Conservation (phyloP, 768 basidiomycete species). For the Tubosaeta sp. region DNA sequence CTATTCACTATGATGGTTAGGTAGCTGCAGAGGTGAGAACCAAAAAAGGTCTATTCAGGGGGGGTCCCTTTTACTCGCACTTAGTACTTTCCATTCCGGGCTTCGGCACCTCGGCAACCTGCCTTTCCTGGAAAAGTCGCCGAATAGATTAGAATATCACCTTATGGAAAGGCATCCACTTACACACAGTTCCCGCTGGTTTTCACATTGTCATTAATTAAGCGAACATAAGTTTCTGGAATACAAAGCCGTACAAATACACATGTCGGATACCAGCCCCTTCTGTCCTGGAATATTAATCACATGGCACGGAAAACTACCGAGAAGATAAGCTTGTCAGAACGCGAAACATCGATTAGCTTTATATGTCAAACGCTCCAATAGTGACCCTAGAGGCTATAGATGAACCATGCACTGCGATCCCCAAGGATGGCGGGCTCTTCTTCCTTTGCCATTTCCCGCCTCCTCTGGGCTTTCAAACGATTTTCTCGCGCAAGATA, state of each 20-base stretch:
- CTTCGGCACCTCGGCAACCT: no score
- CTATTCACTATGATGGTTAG: no score
- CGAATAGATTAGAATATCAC: no score
- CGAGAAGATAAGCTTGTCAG: neutral
- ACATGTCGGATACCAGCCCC: neutral
- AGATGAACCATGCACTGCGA: conserved; percentile 51
- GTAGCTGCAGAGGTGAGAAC: no score
- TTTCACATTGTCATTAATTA: neutral
- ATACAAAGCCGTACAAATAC: neutral
- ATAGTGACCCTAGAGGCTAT: conserved; percentile 34
- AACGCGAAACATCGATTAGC: no score
- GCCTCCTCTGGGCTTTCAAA: conserved; percentile 39
- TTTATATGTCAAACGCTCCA: no score
- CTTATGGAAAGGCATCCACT: no score
- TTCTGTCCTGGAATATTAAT: neutral
- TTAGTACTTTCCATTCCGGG: no score
- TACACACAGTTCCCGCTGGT: neutral
- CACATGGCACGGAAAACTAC: no score
- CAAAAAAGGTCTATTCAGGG: no score
- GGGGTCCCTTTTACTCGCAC: no score
- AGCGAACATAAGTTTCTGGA: neutral
- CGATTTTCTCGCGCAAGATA: conserved; percentile 44
- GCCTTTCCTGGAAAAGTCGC: no score
- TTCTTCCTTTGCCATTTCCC: conserved; percentile 25
- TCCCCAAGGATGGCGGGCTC: conserved; percentile 36